Evolutionary conservation across 352 stramenopile species (phyloP).

Genomic region (Pythium graminicola): DNA sequence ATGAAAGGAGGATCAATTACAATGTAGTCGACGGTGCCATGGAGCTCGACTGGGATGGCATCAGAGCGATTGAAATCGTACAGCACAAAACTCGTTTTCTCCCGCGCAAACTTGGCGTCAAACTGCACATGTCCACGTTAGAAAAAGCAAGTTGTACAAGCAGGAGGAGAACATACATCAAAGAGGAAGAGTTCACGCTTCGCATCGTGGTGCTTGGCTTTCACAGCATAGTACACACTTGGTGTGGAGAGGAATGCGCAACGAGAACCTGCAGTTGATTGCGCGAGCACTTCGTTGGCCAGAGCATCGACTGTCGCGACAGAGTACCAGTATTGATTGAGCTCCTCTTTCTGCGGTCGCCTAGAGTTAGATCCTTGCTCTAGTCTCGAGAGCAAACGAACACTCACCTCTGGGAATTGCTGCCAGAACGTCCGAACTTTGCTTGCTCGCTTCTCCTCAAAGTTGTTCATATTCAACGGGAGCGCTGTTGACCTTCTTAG

Average conservation of each 20-base stretch:
- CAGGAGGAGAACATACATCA: slow-evolving; percentile 45
- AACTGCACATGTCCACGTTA: slow-evolving; percentile 37
- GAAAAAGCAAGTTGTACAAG: background rate
- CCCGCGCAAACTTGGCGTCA: slow-evolving; percentile 71
- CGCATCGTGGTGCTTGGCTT: slow-evolving; percentile 23
- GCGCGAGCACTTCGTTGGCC: slow-evolving; percentile 50
- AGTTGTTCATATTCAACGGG: slow-evolving; percentile 20
- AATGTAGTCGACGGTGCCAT: slow-evolving; percentile 84
- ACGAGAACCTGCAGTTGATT: slow-evolving; percentile 33
- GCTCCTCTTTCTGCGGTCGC: slow-evolving; percentile 75
- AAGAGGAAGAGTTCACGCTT: slow-evolving; percentile 74
- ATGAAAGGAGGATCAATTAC: slow-evolving; percentile 95
- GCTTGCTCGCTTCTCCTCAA: slow-evolving; percentile 7
- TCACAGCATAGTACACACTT: slow-evolving; percentile 90
- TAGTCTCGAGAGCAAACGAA: background rate
- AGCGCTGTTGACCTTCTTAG: background rate
- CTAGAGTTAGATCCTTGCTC: background rate
- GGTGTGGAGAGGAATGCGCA: slow-evolving; percentile 93
- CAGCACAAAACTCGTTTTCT: slow-evolving; percentile 59
- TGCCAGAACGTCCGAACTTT: slow-evolving; percentile 53
- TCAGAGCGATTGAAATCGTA: slow-evolving; percentile 90
- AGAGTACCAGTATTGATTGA: slow-evolving; percentile 98
- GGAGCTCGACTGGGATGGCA: slow-evolving; percentile 44
- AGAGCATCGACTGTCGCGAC: slow-evolving; percentile 74
- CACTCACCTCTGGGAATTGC: slow-evolving; percentile 51